Evolutionary conservation across 208 protist genomes (phyloP).

Genomic region (Wallacemonas sp.): DNA sequence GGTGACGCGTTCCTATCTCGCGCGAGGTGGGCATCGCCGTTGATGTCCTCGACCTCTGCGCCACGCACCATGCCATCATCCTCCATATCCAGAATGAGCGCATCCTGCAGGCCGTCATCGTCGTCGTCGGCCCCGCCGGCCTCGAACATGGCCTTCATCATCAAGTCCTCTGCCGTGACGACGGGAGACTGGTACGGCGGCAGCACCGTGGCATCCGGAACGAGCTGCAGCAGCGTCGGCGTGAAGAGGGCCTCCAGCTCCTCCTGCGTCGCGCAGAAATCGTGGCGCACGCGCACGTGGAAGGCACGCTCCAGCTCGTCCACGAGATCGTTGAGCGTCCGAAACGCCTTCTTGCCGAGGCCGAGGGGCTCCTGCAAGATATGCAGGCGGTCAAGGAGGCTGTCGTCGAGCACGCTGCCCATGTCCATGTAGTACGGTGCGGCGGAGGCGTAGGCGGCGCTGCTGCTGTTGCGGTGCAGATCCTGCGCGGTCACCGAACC

Average conservation of each 20-base stretch:
- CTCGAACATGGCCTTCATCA: conserved; percentile 62
- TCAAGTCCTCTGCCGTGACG: conserved; percentile 63
- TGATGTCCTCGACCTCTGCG: conserved; percentile 66
- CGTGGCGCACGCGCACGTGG: conserved; percentile 67
- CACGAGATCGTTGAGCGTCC: conserved; percentile 74
- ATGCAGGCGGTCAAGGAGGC: conserved; percentile 65
- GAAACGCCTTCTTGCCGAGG: conserved; percentile 55
- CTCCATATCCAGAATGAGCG: conserved; percentile 42
- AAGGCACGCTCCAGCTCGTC: conserved; percentile 59
- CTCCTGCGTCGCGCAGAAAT: conserved; percentile 64
- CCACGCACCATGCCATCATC: conserved; percentile 26
- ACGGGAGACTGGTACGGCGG: conserved; percentile 65
- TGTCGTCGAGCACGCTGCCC: conserved; percentile 68
- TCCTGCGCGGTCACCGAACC: conserved; percentile 24
- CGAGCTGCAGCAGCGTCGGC: conserved; percentile 78
- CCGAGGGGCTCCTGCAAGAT: conserved; percentile 60
- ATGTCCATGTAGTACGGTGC: conserved; percentile 82
- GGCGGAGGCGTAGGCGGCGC: conserved; percentile 15
- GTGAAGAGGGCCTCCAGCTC: conserved; percentile 81
- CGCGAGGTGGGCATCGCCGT: conserved; percentile 37
- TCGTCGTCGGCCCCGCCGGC: conserved; percentile 16
- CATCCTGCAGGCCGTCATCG: conserved; percentile 34
- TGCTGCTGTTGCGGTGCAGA: not conserved
- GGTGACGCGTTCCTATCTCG: conserved; percentile 18
- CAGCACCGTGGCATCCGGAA: conserved; percentile 80